phyloP scores from a whole-genome alignment of 495 filamentous ascomycete species.

The Aspergillus conjunctus region DNA sequence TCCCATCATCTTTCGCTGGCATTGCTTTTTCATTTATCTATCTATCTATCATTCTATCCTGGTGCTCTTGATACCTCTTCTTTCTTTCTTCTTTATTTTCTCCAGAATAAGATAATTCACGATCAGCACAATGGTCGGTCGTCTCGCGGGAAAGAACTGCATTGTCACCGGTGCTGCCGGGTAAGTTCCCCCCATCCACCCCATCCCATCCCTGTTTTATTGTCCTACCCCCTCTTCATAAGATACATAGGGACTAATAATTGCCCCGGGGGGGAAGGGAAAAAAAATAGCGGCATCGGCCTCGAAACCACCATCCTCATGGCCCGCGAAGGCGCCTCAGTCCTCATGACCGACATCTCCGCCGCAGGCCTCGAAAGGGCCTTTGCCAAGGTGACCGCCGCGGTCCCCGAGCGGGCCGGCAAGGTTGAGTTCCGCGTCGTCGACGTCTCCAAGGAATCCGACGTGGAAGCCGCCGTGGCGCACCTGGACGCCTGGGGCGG shows the following conservation, averaged over 20 bases:
- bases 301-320: conserved; percentile 95
- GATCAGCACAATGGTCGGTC: conserved; percentile 42
- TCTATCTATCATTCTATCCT: background rate
- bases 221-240: background rate
- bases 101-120: background rate
- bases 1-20: background rate
- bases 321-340: conserved; percentile 81
- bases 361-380: conserved; percentile 70
- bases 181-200: conserved; percentile 52
- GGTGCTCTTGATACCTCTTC: background rate
- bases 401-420: conserved; percentile 57
- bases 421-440: conserved; percentile 61
- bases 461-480: conserved; percentile 71
- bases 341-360: conserved; percentile 86
- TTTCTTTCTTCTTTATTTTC: background rate
- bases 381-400: conserved; percentile 65
- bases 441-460: conserved; percentile 71
- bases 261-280: too few relatives aligned
- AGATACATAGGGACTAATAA: conserved; percentile 7
- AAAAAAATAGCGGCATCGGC: conserved; percentile 75
- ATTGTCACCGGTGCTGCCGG: conserved; percentile 88
- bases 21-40: background rate
- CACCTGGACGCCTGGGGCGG: conserved; percentile 82
- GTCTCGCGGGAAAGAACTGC: conserved; percentile 85
- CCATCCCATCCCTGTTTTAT: background rate